Evolutionary conservation across 306 rosid genomes (phyloP).

Genomic region (Ormosia semicastrata): DNA sequence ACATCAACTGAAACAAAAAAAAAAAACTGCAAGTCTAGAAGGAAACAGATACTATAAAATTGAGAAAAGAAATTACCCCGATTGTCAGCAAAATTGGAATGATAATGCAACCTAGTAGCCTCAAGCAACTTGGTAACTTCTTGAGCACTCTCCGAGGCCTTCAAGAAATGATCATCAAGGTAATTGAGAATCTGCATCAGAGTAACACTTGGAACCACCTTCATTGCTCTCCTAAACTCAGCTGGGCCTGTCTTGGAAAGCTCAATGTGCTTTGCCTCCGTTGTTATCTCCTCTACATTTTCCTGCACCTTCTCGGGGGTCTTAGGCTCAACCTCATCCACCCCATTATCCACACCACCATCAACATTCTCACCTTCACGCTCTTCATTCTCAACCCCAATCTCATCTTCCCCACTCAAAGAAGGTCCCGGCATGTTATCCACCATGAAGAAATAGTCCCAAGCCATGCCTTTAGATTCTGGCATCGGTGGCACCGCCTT

Average conservation of each 20-base stretch:
- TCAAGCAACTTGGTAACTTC: conserved; percentile 84
- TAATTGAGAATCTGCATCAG: conserved; percentile 52
- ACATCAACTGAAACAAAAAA: not conserved
- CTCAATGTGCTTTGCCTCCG: conserved; percentile 47
- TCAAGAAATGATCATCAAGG: conserved; percentile 73
- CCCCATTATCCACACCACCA: conserved; percentile 5
- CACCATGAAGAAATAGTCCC: conserved; percentile 82
- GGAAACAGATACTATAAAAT: too few species aligned
- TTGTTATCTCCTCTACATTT: conserved; percentile 30
- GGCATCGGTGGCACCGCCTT: conserved; percentile 64
- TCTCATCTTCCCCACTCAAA: conserved; percentile 44
- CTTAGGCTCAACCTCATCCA: conserved; percentile 61
- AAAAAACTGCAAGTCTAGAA: too few species aligned
- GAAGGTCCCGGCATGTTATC: conserved; percentile 58
- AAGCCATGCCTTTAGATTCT: conserved; percentile 63
- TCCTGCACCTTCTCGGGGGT: conserved; percentile 65
- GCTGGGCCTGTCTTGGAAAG: conserved; percentile 72
- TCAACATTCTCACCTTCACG: conserved; percentile 29
- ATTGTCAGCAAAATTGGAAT: conserved; percentile 88
- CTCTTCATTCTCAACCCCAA: conserved; percentile 31
- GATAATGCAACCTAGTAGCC: conserved; percentile 88
- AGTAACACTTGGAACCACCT: conserved; percentile 42
- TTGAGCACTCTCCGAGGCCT: conserved; percentile 70
- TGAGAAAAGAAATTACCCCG: conserved; percentile 44
- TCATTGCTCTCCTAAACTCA: conserved; percentile 53